Evolutionary conservation across 2,329 filamentous ascomycete species (phyloP), one percentile per base, ranked within the genome.

Genomic region (Ceratocystis alfenasii): DNA sequence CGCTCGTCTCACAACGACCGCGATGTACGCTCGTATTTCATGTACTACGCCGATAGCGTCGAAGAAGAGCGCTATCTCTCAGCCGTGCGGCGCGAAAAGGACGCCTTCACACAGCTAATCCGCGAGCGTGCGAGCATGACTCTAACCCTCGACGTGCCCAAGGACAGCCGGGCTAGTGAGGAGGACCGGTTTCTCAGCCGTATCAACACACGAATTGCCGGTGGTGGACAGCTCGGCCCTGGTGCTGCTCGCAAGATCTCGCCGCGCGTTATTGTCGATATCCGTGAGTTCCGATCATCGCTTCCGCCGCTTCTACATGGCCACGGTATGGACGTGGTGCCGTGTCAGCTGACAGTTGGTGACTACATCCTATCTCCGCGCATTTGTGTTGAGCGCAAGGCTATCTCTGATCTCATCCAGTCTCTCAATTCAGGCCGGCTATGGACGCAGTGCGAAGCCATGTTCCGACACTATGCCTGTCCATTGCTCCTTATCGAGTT

Each of bases 401-500:
- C 89, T 30, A 82, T 99, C 72, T 86, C 85, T 72, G 94, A 99
- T 77, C 78, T 99, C 59, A 93, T 97, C 75, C 87, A 87, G 66
- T 96, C 91, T 0, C 91, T 99, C 77, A 87, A 87, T 70, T 92
- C 96, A 74, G 94, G 94, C 12, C 87, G 94, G 1, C 82, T 99
- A 15, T 99, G 90, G 78, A 89, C 85, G 71, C 94, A 99, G 78
- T 88, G 88, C 50, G 93, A 97, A 76, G 86, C 88, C 61, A 97
- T 99, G 93, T 87, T 95, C 67, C 85, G 90, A 74, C 87, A 97
- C 77, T 99, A 99, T 82, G 88, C 88, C 72, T 86, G 77, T 70
- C 88, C 91, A 0, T 89, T 97, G 83, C 84, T 99, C 5, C 83
- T 99, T 57, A 97, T 99, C 72, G 94, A 99, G 75, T 99, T 99